phyloP scores from a whole-genome alignment of 2,329 filamentous ascomycete genomes.

The Pseudohalonectria lignicola region DNA sequence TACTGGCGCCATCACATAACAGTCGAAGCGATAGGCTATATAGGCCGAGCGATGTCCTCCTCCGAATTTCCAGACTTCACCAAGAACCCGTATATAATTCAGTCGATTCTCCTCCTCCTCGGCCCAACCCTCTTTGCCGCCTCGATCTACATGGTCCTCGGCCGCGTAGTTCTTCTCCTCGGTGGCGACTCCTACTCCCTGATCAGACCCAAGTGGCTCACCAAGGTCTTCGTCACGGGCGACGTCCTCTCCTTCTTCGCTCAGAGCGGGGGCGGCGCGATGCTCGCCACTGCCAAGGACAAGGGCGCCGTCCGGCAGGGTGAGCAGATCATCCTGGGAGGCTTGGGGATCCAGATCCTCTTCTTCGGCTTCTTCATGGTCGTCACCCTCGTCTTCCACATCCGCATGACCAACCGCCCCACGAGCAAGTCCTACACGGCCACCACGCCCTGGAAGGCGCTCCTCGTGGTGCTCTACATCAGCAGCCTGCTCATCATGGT shows the following conservation, averaged over 20 bases:
- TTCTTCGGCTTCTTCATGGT: slow-evolving; percentile 39
- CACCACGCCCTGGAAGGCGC: slow-evolving; percentile 9
- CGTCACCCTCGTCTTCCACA: slow-evolving; percentile 32
- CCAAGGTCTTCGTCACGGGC: slow-evolving; percentile 37
- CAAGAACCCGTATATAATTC: too few relatives aligned
- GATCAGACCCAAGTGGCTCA: slow-evolving; percentile 29
- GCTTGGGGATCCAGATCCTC: slow-evolving; percentile 35
- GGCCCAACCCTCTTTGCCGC: slow-evolving; percentile 29
- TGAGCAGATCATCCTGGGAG: slow-evolving; percentile 31
- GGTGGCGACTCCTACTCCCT: slow-evolving; percentile 29
- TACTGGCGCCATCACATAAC: too few relatives aligned
- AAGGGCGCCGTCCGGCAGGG: slow-evolving; percentile 19
- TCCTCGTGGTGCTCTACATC: slow-evolving; percentile 8
- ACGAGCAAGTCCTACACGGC: too few relatives aligned
- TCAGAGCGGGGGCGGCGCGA: slow-evolving; percentile 26
- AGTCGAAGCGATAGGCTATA: too few relatives aligned
- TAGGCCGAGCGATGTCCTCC: too few relatives aligned
- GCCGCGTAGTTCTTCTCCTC: slow-evolving; percentile 22
- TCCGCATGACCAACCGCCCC: slow-evolving; percentile 22
- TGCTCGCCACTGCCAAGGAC: too few relatives aligned
- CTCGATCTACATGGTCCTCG: slow-evolving; percentile 37
- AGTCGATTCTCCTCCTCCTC: slow-evolving; percentile 27
- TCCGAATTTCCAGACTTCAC: too few relatives aligned
- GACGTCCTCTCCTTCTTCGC: slow-evolving; percentile 34
- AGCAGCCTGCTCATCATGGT: slow-evolving; percentile 29